Percentiles rank a stretch among this genome's conserved stretches.
phyloP scores from a whole-genome alignment of 768 basidiomycete species.

The Filobasidium floriforme region DNA sequence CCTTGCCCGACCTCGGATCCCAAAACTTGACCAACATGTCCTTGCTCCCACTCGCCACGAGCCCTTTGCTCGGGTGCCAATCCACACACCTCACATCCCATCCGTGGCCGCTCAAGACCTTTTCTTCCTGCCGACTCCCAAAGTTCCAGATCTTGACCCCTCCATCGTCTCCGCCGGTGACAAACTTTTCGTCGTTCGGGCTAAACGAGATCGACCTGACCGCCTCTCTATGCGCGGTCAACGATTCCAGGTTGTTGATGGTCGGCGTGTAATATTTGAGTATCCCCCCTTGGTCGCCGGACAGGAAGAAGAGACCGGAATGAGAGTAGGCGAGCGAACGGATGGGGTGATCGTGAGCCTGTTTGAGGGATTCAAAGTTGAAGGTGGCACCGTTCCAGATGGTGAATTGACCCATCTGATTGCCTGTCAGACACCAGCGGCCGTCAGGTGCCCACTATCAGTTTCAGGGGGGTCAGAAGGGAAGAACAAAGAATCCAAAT shows the following conservation, averaged over 20 bases:
- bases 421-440: constrained; percentile 84
- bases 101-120: constrained; percentile 65
- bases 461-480: too few relatives aligned
- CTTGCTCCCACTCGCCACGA: constrained; percentile 90
- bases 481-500: background rate
- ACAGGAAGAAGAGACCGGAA: constrained; percentile 85
- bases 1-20: constrained; percentile 90
- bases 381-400: constrained; percentile 98
- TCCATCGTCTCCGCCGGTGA: constrained; percentile 91
- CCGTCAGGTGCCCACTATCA: constrained; percentile 93
- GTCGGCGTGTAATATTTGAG: constrained; percentile 99
- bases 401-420: constrained; percentile 94
- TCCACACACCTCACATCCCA: constrained; percentile 89
- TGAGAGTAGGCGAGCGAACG: constrained; percentile 84
- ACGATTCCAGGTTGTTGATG: constrained; percentile 95
- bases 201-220: constrained; percentile 86
- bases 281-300: constrained; percentile 82
- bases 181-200: constrained; percentile 84
- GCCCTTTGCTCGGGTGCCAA: constrained; percentile 96
- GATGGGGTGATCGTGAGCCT: constrained; percentile 92
- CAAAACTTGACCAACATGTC: constrained; percentile 99
- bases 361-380: constrained; percentile 99
- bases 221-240: constrained; percentile 88
- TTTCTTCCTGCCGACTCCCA: constrained; percentile 80
- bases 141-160: constrained; percentile 93